phyloP scores from a whole-genome alignment of 768 basidiomycete species.

The Leucocoprinus birnbaumii region DNA sequence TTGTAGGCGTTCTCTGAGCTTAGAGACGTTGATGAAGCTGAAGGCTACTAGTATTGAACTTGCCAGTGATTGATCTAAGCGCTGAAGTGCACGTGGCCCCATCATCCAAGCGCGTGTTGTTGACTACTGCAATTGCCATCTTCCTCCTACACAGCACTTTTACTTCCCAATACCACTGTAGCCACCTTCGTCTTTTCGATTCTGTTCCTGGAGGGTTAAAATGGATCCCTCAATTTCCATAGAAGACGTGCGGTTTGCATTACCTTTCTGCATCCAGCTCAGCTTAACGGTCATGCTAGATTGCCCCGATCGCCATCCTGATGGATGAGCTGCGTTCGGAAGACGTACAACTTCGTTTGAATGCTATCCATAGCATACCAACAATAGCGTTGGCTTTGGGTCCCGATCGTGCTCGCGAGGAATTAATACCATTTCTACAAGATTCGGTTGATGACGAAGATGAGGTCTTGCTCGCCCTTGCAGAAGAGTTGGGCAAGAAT shows the following conservation, averaged over 20 bases:
- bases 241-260: constrained; percentile 59
- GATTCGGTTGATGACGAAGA: constrained; percentile 99
- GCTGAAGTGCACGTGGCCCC: too few relatives aligned
- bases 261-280: constrained; percentile 19
- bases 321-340: constrained; percentile 99
- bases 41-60: too few relatives aligned
- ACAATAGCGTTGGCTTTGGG: constrained; percentile 98
- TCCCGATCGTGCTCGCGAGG: constrained; percentile 90
- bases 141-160: not conserved
- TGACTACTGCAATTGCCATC: not conserved
- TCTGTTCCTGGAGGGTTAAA: constrained; percentile 8
- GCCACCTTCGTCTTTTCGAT: not conserved
- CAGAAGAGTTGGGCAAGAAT: constrained; percentile 89
- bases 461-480: constrained; percentile 92
- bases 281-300: constrained; percentile 37
- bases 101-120: not conserved
- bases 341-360: constrained; percentile 93
- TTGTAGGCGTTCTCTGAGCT: too few relatives aligned
- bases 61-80: too few relatives aligned
- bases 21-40: too few relatives aligned
- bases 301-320: constrained; percentile 92
- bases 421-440: constrained; percentile 94
- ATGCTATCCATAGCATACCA: constrained; percentile 95
- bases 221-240: constrained; percentile 67
- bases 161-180: not conserved